These are phyloP conservation scores for Reutealis trisperma DNA, from an alignment of 345 rosid species.

Conservation along the genomic window DNA sequence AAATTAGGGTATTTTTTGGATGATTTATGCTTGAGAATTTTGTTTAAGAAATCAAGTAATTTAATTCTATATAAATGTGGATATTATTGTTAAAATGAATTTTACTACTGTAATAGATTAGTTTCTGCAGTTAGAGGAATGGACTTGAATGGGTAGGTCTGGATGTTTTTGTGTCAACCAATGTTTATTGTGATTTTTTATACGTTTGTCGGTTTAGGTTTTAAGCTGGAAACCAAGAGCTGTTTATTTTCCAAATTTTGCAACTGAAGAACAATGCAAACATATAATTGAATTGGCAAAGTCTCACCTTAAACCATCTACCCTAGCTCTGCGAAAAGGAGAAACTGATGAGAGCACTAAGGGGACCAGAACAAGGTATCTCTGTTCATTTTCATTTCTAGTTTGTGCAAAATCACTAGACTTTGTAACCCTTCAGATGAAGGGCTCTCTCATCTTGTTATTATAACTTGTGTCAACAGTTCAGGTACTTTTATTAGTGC, in stretches of 20 bases:
- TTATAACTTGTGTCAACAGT: constrained; percentile 38
- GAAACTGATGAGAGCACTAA: constrained; percentile 68
- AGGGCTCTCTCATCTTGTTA: not conserved
- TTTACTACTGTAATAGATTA: too few species aligned
- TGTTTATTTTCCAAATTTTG: constrained; percentile 69
- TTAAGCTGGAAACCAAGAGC: constrained; percentile 82
- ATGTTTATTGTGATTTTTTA: not conserved
- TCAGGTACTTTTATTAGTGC: constrained; percentile 74
- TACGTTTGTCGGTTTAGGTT: constrained; percentile 39
- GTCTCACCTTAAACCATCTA: constrained; percentile 57
- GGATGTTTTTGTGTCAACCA: not conserved
- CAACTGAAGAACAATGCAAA: constrained; percentile 59
- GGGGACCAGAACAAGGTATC: constrained; percentile 73
- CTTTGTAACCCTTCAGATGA: not conserved
- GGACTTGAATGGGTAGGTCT: not conserved
- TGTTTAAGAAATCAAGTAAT: not conserved
- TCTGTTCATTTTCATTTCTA: not conserved
- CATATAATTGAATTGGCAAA: constrained; percentile 52
- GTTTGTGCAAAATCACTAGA: not conserved
- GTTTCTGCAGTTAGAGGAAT: not conserved
- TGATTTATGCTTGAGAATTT: not conserved
- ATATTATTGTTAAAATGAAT: too few species aligned
- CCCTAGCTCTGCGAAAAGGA: constrained; percentile 66
- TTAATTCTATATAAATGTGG: not conserved
- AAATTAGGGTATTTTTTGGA: not conserved